Percentiles rank a stretch among this genome's conserved stretches.
Conservation (phyloP, 352 stramenopile species). For the Hyaloperonospora arabidopsidis region DNA sequence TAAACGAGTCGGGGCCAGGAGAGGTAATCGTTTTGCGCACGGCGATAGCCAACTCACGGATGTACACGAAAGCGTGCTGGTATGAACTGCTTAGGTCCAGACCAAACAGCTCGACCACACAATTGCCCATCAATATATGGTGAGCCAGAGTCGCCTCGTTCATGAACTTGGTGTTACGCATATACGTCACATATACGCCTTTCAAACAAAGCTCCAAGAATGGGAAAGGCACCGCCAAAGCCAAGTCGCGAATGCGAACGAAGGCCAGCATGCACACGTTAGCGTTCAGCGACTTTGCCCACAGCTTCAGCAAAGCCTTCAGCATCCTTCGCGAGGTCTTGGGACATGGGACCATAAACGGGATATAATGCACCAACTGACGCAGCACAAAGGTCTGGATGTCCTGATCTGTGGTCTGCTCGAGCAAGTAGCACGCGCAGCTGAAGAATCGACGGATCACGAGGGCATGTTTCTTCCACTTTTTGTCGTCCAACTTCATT, state of each 20-base stretch:
- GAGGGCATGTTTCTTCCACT: conserved; percentile 71
- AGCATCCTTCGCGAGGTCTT: conserved; percentile 64
- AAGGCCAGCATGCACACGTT: conserved; percentile 90
- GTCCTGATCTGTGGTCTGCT: conserved; percentile 73
- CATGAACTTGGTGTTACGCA: conserved; percentile 93
- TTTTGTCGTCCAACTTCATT: conserved; percentile 63
- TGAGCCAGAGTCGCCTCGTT: conserved; percentile 79
- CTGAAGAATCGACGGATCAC: conserved; percentile 90
- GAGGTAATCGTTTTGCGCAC: conserved; percentile 93
- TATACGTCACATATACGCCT: conserved; percentile 93
- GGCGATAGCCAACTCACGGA: conserved; percentile 96
- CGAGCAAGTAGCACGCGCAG: conserved; percentile 88
- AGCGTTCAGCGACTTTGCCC: conserved; percentile 72
- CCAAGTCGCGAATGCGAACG: conserved; percentile 92
- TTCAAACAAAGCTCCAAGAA: conserved; percentile 95
- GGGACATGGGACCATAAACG: conserved; percentile 52
- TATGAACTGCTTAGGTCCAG: conserved; percentile 95
- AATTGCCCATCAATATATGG: conserved; percentile 93
- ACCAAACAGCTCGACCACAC: conserved; percentile 96
- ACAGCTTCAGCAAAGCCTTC: conserved; percentile 83
- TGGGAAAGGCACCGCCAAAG: conserved; percentile 91
- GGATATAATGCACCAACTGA: conserved; percentile 71
- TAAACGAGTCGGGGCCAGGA: conserved; percentile 86
- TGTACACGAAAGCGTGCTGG: conserved; percentile 99
- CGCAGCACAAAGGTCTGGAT: conserved; percentile 80